phyloP scores from a whole-genome alignment of 257 asterid genomes.

The Scutellaria barbata region DNA sequence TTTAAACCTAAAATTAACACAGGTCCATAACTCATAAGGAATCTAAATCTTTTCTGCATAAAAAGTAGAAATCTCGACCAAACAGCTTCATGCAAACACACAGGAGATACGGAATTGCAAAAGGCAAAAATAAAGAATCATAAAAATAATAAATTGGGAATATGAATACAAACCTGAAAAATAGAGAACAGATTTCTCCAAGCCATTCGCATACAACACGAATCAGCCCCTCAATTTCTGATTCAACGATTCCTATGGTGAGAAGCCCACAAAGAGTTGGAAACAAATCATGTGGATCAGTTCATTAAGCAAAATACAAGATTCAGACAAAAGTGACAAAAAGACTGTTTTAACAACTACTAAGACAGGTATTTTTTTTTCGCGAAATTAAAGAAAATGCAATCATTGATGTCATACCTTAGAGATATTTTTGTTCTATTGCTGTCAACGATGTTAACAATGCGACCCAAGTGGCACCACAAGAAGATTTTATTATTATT shows the following conservation, averaged over 20 bases:
- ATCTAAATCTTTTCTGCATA: slow-evolving; percentile 9
- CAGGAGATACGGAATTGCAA: not conserved
- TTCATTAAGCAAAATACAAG: not conserved
- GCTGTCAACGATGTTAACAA: slow-evolving; percentile 11
- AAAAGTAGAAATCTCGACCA: slow-evolving; percentile 10
- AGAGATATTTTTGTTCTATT: not conserved
- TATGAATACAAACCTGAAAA: slow-evolving; percentile 62
- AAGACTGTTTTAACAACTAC: slow-evolving; percentile 1
- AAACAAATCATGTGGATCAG: no score
- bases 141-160: no score
- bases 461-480: not conserved
- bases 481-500: no score
- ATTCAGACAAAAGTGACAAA: slow-evolving; percentile 20
- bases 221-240: slow-evolving; percentile 18
- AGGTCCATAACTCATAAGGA: slow-evolving; percentile 1
- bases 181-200: slow-evolving; percentile 51
- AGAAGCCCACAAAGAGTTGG: slow-evolving; percentile 9
- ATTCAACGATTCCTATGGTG: not conserved
- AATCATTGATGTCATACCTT: slow-evolving; percentile 11
- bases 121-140: not conserved
- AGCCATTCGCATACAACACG: slow-evolving; percentile 42
- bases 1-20: slow-evolving; percentile 7
- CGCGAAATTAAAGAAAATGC: not conserved
- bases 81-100: not conserved
- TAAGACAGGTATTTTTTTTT: not conserved